These are phyloP conservation scores for Scedosporium apiospermum DNA, from an alignment of 2,329 filamentous ascomycete genomes.

Conservation along the genomic window DNA sequence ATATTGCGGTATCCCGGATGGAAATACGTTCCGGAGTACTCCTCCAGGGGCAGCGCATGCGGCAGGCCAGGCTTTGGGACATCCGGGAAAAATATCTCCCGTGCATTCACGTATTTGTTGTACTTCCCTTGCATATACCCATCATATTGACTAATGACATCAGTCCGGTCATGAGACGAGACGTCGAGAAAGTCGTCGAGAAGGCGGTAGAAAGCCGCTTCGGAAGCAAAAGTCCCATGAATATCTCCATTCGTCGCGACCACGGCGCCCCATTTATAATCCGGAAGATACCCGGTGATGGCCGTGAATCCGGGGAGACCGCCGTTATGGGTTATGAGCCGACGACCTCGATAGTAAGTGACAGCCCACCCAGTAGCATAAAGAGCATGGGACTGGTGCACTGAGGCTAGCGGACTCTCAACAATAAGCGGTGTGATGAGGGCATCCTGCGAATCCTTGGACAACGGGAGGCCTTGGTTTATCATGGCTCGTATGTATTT, in stretches of 20 bases:
- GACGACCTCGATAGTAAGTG: constrained; percentile 15
- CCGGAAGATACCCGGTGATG: constrained; percentile 22
- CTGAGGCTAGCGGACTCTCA: constrained; percentile 3
- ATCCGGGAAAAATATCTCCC: constrained; percentile 6
- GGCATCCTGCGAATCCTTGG: constrained; percentile 13
- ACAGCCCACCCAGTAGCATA: constrained; percentile 22
- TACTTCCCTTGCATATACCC: not conserved
- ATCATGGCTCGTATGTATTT: constrained; percentile 20
- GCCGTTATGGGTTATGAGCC: constrained; percentile 21
- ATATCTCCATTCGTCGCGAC: constrained; percentile 15
- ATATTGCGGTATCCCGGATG: constrained; percentile 14
- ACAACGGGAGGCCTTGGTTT: constrained; percentile 12
- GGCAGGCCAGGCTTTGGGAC: constrained; percentile 18
- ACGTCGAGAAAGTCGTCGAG: constrained; percentile 20
- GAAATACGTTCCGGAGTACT: constrained; percentile 29
- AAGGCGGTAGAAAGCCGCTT: constrained; percentile 17
- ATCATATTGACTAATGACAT: constrained; percentile 5
- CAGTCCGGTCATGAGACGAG: constrained; percentile 8
- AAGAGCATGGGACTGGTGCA: constrained; percentile 12
- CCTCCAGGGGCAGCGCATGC: constrained; percentile 28
- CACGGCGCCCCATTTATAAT: constrained; percentile 21
- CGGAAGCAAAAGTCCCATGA: not conserved
- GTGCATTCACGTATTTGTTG: not conserved
- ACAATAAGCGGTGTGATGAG: constrained; percentile 19
- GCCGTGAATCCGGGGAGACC: constrained; percentile 17